phyloP scores from a whole-genome alignment of 169 alveolate genomes.

The Perkinsus marinus region DNA sequence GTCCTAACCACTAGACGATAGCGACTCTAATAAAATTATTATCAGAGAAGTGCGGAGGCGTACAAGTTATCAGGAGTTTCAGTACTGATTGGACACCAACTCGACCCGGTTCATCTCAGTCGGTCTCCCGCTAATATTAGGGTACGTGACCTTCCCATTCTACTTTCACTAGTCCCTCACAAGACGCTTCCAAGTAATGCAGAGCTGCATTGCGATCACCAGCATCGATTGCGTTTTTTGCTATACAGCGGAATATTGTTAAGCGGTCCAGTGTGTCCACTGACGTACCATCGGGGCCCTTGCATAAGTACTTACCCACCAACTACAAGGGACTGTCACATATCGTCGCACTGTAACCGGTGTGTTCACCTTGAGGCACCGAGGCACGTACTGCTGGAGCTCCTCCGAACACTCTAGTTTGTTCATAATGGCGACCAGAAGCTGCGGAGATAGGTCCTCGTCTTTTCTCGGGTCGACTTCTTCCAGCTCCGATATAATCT shows the following conservation, averaged over 20 bases:
- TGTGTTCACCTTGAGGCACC: not conserved
- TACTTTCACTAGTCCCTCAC: not conserved
- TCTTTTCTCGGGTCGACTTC: not conserved
- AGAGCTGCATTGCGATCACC: not conserved
- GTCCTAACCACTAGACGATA: not conserved
- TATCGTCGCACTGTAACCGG: not conserved
- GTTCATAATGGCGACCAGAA: not conserved
- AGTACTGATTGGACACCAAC: no score
- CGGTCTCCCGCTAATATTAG: no score
- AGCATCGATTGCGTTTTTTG: not conserved
- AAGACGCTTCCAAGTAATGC: not conserved
- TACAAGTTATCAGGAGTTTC: not conserved
- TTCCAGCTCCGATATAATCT: not conserved
- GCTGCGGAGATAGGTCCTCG: not conserved
- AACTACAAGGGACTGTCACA: no score
- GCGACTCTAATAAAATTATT: not conserved
- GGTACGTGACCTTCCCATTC: not conserved
- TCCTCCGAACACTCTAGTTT: not conserved
- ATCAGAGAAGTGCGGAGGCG: not conserved
- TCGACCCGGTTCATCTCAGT: no score
- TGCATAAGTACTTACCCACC: not conserved
- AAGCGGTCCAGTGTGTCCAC: not conserved
- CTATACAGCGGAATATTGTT: not conserved
- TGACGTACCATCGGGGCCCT: not conserved
- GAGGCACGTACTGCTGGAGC: not conserved